These are phyloP conservation scores for Jasminum sambac DNA, from an alignment of 257 asterid species.

Conservation along the genomic window DNA sequence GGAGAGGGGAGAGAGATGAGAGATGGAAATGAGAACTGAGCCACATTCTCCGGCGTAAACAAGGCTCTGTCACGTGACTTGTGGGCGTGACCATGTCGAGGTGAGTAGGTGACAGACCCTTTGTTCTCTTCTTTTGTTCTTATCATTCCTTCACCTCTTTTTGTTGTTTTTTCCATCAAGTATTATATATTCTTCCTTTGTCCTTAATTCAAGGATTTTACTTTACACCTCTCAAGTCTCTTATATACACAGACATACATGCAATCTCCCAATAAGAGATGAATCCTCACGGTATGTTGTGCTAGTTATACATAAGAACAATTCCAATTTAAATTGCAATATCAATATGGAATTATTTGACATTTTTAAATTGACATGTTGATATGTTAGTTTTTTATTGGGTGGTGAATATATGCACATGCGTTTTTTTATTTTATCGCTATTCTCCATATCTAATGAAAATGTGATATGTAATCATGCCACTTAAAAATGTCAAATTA, in stretches of 20 bases:
- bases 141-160: not conserved
- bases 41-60: constrained; percentile 62
- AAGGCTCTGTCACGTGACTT: constrained; percentile 63
- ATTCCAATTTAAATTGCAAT: too few relatives aligned
- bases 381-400: too few relatives aligned
- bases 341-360: too few relatives aligned
- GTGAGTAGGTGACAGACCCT: constrained; percentile 6
- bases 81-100: constrained; percentile 37
- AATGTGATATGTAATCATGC: too few relatives aligned
- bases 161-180: not conserved
- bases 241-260: not conserved
- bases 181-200: not conserved
- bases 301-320: too few relatives aligned
- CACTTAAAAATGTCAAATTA: too few relatives aligned
- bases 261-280: not conserved
- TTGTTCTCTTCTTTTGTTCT: constrained; percentile 27
- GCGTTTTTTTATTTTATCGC: too few relatives aligned
- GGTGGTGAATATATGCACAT: too few relatives aligned
- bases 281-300: not conserved
- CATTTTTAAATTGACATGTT: too few relatives aligned
- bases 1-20: not conserved
- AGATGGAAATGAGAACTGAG: constrained; percentile 27
- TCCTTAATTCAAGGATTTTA: not conserved
- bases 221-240: not conserved
- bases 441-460: too few relatives aligned